Percentiles rank a stretch among this genome's conserved stretches.
These are phyloP conservation scores for Simplicillium sp. DNA, from an alignment of 2,329 filamentous ascomycete species.

Conservation along the genomic window DNA sequence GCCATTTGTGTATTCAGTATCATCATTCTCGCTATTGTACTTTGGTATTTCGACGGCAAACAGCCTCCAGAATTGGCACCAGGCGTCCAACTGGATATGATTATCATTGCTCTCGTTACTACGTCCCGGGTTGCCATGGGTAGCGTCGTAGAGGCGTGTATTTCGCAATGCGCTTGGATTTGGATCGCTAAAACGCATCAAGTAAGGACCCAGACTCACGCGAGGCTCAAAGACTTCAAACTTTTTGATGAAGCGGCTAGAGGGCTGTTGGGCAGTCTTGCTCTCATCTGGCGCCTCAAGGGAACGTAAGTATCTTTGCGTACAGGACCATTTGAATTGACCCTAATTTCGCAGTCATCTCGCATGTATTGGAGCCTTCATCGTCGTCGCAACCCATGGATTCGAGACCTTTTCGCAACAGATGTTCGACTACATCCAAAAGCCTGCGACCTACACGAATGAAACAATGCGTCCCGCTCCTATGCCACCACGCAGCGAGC, in stretches of 20 bases:
- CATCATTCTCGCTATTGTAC: slow-evolving; percentile 15
- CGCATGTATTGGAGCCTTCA: slow-evolving; percentile 26
- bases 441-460: slow-evolving; percentile 12
- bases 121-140: slow-evolving; percentile 24
- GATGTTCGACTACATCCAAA: slow-evolving; percentile 23
- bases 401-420: slow-evolving; percentile 30
- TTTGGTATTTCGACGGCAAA: slow-evolving; percentile 19
- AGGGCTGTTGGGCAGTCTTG: slow-evolving; percentile 23
- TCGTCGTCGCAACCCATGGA: slow-evolving; percentile 23
- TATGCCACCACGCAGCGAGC: slow-evolving; percentile 21
- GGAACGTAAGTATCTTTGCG: slow-evolving; percentile 16
- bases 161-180: slow-evolving; percentile 29
- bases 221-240: slow-evolving; percentile 26
- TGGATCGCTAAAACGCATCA: slow-evolving; percentile 27
- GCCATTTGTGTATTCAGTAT: slow-evolving; percentile 18
- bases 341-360: slow-evolving; percentile 17
- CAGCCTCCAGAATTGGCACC: slow-evolving; percentile 17
- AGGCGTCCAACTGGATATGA: slow-evolving; percentile 21
- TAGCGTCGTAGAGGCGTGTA: slow-evolving; percentile 22
- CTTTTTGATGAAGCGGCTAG: slow-evolving; percentile 27
- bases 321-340: no score
- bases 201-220: slow-evolving; percentile 17
- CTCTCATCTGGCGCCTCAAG: slow-evolving; percentile 24
- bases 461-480: slow-evolving; percentile 11
- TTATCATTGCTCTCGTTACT: slow-evolving; percentile 26